phyloP scores from a whole-genome alignment of 1,139 yeast species.

The Saccharomyces hybrid region DNA sequence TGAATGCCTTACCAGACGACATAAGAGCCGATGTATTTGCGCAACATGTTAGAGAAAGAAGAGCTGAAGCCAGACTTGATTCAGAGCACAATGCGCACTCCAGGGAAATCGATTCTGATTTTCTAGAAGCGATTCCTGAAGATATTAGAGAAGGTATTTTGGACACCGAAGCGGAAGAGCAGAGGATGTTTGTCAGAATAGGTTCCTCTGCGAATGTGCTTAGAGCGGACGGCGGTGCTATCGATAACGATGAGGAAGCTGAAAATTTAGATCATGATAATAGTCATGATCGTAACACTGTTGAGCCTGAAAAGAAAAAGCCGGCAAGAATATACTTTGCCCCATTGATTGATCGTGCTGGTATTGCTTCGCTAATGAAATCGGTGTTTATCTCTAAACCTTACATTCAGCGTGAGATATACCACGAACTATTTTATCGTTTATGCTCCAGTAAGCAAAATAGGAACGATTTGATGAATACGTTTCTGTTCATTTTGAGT shows the following conservation, averaged over 20 bases:
- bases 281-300: slow-evolving; percentile 8
- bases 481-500: slow-evolving; percentile 59
- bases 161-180: slow-evolving; percentile 54
- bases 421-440: slow-evolving; percentile 60
- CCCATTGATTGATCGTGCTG: slow-evolving; percentile 68
- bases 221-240: slow-evolving; percentile 31
- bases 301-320: slow-evolving; percentile 22
- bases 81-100: slow-evolving; percentile 32
- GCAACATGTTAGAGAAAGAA: slow-evolving; percentile 69
- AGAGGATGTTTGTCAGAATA: slow-evolving; percentile 27
- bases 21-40: slow-evolving; percentile 90
- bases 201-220: slow-evolving; percentile 10
- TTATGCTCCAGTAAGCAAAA: slow-evolving; percentile 74
- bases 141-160: slow-evolving; percentile 64
- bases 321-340: slow-evolving; percentile 43
- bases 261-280: slow-evolving; percentile 12
- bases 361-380: slow-evolving; percentile 66
- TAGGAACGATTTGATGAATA: slow-evolving; percentile 66
- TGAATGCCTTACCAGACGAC: slow-evolving; percentile 85
- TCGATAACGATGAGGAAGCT: slow-evolving; percentile 25
- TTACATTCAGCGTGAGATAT: slow-evolving; percentile 52
- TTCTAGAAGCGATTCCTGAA: slow-evolving; percentile 74
- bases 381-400: slow-evolving; percentile 70
- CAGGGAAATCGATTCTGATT: slow-evolving; percentile 74
- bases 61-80: slow-evolving; percentile 41